phyloP scores from a whole-genome alignment of 2,329 filamentous ascomycete genomes.

The Talaromyces pinophilus region DNA sequence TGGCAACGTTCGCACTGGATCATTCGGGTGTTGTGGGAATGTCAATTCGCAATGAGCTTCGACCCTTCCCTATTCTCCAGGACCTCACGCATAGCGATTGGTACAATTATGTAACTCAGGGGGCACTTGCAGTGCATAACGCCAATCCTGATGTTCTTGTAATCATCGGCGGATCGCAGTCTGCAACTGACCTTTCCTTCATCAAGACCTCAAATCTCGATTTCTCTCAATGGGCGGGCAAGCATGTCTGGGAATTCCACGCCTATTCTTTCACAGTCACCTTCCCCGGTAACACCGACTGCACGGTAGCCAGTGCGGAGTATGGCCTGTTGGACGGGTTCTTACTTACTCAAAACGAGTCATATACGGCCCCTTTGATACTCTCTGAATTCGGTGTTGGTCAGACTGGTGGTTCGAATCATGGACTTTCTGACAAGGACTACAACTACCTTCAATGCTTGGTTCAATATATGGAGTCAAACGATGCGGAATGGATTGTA shows the following conservation, averaged over 20 bases:
- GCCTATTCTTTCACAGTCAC: conserved; percentile 56
- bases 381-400: conserved; percentile 62
- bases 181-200: conserved; percentile 56
- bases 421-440: conserved; percentile 50
- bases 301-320: conserved; percentile 45
- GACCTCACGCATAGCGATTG: conserved; percentile 51
- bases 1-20: conserved; percentile 53
- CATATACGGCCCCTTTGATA: conserved; percentile 57
- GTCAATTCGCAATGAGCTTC: conserved; percentile 61
- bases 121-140: conserved; percentile 52
- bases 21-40: conserved; percentile 57
- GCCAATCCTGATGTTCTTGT: conserved; percentile 57
- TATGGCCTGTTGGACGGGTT: conserved; percentile 56
- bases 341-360: conserved; percentile 51
- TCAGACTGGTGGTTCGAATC: conserved; percentile 35
- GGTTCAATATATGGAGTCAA: conserved; percentile 54
- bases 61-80: conserved; percentile 46
- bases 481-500: conserved; percentile 62
- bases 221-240: conserved; percentile 49
- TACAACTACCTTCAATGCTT: conserved; percentile 56
- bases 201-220: conserved; percentile 47
- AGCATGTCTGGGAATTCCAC: conserved; percentile 64
- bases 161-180: conserved; percentile 57
- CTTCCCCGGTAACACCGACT: conserved; percentile 44
- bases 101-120: conserved; percentile 54